These are phyloP conservation scores for Globisporangium okanoganense DNA, from an alignment of 352 stramenopile species.

Conservation along the genomic window DNA sequence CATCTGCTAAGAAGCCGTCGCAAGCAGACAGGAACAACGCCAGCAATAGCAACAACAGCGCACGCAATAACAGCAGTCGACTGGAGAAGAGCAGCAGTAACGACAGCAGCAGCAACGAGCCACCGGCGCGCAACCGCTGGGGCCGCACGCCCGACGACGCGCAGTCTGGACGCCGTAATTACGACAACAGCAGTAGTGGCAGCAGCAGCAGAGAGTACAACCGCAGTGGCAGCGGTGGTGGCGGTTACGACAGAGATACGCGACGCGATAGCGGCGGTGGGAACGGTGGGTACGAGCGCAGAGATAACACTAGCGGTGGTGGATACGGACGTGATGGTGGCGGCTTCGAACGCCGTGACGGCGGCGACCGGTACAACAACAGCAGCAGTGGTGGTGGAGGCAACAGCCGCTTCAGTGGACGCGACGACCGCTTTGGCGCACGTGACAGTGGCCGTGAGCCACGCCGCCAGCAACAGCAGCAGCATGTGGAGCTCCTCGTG, in stretches of 20 bases:
- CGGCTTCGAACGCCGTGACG: not conserved
- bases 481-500: conserved; percentile 20
- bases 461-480: conserved; percentile 16
- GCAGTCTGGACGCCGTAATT: conserved; percentile 18
- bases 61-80: conserved; percentile 8
- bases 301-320: conserved; percentile 8
- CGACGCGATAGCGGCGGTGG: not conserved
- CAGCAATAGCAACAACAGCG: conserved; percentile 4
- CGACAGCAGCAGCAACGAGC: not conserved
- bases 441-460: conserved; percentile 11
- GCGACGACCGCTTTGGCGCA: conserved; percentile 12
- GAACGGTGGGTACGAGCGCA: conserved; percentile 1
- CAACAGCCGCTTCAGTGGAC: conserved; percentile 1
- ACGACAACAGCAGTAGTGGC: conserved; percentile 11
- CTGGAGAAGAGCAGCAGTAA: conserved; percentile 2
- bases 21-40: not conserved
- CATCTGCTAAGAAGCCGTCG: conserved; percentile 14
- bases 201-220: conserved; percentile 13
- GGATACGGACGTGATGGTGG: not conserved
- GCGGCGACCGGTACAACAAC: not conserved
- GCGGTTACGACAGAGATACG: not conserved
- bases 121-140: conserved; percentile 11
- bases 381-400: not conserved
- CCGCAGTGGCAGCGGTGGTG: conserved; percentile 5
- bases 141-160: conserved; percentile 8